Conservation (phyloP, 73 alveolate genomes). For the Tetrahymena thermophila region DNA sequence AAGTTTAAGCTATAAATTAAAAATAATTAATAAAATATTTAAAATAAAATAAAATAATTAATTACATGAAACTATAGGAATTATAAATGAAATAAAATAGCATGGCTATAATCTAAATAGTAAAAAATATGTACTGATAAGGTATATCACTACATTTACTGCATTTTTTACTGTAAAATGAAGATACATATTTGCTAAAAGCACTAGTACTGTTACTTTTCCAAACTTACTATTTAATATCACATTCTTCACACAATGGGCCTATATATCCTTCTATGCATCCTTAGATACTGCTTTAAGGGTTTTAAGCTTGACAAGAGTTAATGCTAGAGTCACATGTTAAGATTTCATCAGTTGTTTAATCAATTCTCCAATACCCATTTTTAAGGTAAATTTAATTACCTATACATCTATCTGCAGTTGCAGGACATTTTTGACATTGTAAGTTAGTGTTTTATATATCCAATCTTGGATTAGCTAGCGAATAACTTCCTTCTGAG, state of each 20-base stretch:
- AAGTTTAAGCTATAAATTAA: not conserved
- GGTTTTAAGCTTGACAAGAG: not conserved
- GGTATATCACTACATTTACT: not conserved
- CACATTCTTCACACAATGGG: not conserved
- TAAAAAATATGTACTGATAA: not conserved
- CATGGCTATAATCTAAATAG: not conserved
- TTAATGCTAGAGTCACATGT: not conserved
- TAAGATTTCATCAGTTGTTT: not conserved
- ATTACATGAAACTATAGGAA: not conserved
- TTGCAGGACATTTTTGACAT: not conserved
- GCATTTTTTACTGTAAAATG: not conserved
- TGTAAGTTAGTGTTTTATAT: not conserved
- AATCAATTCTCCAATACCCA: not conserved
- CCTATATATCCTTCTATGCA: not conserved
- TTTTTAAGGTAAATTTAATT: not conserved
- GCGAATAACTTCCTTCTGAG: not conserved
- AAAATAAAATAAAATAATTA: not conserved
- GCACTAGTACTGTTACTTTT: not conserved
- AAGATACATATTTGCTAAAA: not conserved
- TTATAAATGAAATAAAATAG: not conserved
- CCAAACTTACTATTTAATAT: not conserved
- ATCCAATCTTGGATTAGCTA: not conserved
- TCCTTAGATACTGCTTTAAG: not conserved
- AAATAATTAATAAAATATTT: not conserved
- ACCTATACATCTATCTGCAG: not conserved